phyloP scores from a whole-genome alignment of 768 basidiomycete genomes.

The Tylopilus plumbeoviolaceoides region DNA sequence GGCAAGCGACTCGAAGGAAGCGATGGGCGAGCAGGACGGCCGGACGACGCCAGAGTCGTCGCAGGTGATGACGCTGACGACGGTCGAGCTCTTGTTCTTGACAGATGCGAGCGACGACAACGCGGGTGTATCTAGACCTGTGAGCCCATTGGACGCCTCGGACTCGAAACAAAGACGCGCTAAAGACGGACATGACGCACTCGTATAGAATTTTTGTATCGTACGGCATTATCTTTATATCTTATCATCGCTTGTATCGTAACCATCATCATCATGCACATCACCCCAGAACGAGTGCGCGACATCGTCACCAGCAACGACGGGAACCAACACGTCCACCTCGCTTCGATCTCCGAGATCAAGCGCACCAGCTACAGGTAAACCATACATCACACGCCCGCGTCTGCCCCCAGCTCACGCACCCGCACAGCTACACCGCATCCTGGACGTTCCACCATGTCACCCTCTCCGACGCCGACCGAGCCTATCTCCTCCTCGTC shows the following conservation, averaged over 20 bases:
- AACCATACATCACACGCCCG: no score
- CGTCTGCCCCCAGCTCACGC: no score
- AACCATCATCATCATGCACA: no score
- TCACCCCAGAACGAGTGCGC: no score
- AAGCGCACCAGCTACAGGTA: no score
- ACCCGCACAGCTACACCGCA: no score
- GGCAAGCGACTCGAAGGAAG: not conserved
- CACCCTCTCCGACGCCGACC: slow-evolving; percentile 14
- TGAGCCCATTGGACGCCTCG: not conserved
- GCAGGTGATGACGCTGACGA: slow-evolving; percentile 9
- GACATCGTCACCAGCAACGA: no score
- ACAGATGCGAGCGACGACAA: not conserved
- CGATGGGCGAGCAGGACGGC: not conserved
- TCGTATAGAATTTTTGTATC: not conserved
- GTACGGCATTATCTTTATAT: no score
- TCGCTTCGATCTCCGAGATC: no score
- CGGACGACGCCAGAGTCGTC: not conserved
- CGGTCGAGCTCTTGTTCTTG: slow-evolving; percentile 7
- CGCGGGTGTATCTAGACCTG: not conserved
- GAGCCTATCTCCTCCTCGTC: slow-evolving; percentile 29
- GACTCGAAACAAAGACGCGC: not conserved
- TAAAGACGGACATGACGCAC: not conserved
- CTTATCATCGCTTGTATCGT: no score
- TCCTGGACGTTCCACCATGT: slow-evolving; percentile 23
- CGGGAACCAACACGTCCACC: no score